Percentiles rank a stretch among this genome's conserved stretches.
phyloP scores from a whole-genome alignment of 2,329 filamentous ascomycete species.

The Colletotrichum sansevieriae region DNA sequence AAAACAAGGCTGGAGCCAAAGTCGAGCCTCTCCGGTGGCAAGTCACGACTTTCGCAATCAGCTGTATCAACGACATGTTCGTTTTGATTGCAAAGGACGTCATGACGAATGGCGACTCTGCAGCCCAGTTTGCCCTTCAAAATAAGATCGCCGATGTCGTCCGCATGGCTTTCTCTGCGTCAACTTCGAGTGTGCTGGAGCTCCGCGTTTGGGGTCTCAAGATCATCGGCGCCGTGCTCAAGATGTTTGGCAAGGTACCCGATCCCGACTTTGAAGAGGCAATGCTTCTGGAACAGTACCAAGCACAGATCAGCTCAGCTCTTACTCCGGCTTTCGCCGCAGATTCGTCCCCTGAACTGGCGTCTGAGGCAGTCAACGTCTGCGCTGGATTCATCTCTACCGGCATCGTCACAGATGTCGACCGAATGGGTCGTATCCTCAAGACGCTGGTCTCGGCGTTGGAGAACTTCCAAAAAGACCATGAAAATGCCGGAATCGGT shows the following conservation, averaged over 20 bases:
- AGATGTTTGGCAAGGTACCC: slow-evolving; percentile 94
- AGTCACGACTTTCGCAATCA: slow-evolving; percentile 93
- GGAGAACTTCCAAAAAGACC: slow-evolving; percentile 89
- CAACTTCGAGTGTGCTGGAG: slow-evolving; percentile 91
- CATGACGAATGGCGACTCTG: slow-evolving; percentile 81
- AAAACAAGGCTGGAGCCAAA: slow-evolving; percentile 65
- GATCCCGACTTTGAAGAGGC: slow-evolving; percentile 99
- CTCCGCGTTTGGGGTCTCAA: slow-evolving; percentile 91
- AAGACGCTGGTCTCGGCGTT: slow-evolving; percentile 92
- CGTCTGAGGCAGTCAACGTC: slow-evolving; percentile 95
- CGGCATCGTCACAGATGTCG: slow-evolving; percentile 96
- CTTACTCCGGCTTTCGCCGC: slow-evolving; percentile 95
- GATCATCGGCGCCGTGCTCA: slow-evolving; percentile 92
- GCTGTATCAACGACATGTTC: slow-evolving; percentile 87
- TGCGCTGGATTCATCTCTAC: slow-evolving; percentile 98
- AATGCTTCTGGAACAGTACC: slow-evolving; percentile 96
- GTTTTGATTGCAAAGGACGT: slow-evolving; percentile 83
- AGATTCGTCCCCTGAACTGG: slow-evolving; percentile 95
- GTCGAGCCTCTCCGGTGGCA: slow-evolving; percentile 96
- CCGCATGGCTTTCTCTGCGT: slow-evolving; percentile 96
- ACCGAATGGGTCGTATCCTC: slow-evolving; percentile 98
- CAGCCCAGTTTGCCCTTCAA: slow-evolving; percentile 83
- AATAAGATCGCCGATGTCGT: slow-evolving; percentile 91
- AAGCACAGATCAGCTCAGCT: slow-evolving; percentile 97
- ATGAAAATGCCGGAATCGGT: slow-evolving; percentile 87